Evolutionary conservation across 148 eudicot genomes (phyloP), one percentile per base, ranked within the genome.

Genomic region (Cornus controversa): DNA sequence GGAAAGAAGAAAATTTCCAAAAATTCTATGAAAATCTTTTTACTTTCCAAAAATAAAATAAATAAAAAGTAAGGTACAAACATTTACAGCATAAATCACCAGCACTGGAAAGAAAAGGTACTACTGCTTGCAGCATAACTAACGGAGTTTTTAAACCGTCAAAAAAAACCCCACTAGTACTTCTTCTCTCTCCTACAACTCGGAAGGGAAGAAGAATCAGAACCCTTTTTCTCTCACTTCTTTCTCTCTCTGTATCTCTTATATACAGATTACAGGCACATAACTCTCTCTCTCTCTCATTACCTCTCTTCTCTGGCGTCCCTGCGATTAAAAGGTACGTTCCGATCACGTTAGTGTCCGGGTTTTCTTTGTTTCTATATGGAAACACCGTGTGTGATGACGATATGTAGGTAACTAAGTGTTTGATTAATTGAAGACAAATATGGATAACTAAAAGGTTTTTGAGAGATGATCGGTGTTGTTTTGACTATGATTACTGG

Each of bases 151-250:
- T 27, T n/a, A 36, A 75, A 72, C 86, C 81, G 90, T 87, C 80
- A 71, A 85, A 81, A 83, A 79, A 79, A 68, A 81, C 75, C 67
- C 47, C 82, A 67, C 82, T 28, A 50, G 57, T 10, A n/a, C 34
- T 57, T 74, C 75, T 75, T 47, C 22, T 60, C 64, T 20, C 64
- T 60, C 60, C 64, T 37, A 8, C 11, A 54, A 68, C 15, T 66
- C 25, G 37, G 72, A 83, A 72, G 86, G 37, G 79, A 69, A 81
- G 83, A 87, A 83, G 76, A 85, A 77, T 80, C 81, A 71, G 68
- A 80, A 73, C 77, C 75, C 73, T 75, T 77, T 37, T 58, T 25
- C 68, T 54, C 40, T 42, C 40, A 74, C 75, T 66, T 24, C 72
- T 50, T 25, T 66, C 62, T 81, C 60, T 73, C 70, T 53, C 25